These are phyloP conservation scores for Phialophora verrucosa DNA, from an alignment of 2,329 filamentous ascomycete genomes.

Conservation along the genomic window DNA sequence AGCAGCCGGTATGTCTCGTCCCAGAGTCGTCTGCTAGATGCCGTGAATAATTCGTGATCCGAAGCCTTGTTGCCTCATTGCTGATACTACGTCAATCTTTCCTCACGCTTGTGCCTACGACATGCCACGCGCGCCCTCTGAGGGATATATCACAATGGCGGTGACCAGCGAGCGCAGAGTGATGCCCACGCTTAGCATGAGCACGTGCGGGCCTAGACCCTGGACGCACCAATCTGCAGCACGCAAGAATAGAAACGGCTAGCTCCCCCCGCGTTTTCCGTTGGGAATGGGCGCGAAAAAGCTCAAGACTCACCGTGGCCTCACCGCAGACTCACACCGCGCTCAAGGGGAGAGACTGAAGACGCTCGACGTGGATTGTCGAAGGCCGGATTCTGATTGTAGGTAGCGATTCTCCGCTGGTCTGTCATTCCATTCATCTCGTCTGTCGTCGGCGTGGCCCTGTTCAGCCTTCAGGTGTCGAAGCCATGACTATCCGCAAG, in stretches of 20 bases:
- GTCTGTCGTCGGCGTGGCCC: neutral
- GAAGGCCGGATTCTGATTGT: neutral
- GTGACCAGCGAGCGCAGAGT: neutral
- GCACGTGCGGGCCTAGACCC: conserved; percentile 19
- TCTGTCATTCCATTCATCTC: neutral
- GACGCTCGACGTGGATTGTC: neutral
- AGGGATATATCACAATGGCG: conserved; percentile 13
- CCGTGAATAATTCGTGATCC: conserved; percentile 12
- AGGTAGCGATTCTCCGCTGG: neutral
- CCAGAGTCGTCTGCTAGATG: neutral
- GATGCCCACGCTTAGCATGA: conserved; percentile 8
- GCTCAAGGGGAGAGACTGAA: neutral
- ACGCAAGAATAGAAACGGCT: conserved; percentile 20
- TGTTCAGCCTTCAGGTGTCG: neutral
- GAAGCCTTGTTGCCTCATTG: conserved; percentile 1
- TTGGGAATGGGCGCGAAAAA: conserved; percentile 6
- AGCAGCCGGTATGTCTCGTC: neutral
- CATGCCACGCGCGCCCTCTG: neutral
- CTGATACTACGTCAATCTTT: conserved; percentile 1
- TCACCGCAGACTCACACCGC: conserved; percentile 3
- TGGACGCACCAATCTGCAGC: neutral
- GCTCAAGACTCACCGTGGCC: neutral
- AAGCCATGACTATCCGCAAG: conserved; percentile 33
- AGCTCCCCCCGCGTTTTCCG: conserved; percentile 32
- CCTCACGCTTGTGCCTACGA: neutral